Percentiles rank a stretch among this genome's conserved stretches.
These are phyloP conservation scores for Chlamydomonas sphaeroides DNA, from an alignment of 139 green algal species.

Conservation along the genomic window DNA sequence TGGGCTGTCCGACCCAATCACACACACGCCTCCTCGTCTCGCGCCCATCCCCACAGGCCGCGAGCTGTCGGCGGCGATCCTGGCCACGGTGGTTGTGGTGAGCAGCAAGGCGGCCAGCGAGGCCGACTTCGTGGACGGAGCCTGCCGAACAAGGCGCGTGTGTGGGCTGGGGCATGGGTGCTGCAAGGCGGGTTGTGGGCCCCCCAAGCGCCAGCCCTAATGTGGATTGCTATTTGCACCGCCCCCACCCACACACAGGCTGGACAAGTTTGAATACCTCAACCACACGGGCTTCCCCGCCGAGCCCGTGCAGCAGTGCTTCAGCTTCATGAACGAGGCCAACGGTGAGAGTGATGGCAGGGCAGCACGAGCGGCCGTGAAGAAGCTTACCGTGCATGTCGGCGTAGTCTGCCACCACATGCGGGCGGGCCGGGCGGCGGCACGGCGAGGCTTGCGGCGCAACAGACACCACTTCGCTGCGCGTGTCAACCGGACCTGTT, in stretches of 20 bases:
- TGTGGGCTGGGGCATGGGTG: not conserved
- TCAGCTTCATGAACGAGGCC: slow-evolving; percentile 17
- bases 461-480: not conserved
- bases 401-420: too few relatives aligned
- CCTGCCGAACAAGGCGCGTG: not conserved
- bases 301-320: not conserved
- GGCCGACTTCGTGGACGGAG: not conserved
- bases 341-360: not conserved
- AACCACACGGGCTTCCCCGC: slow-evolving; percentile 11
- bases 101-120: not conserved
- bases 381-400: too few relatives aligned
- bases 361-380: not conserved
- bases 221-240: not conserved
- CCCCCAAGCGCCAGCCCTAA: not conserved
- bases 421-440: too few relatives aligned
- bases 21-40: too few relatives aligned
- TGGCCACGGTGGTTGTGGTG: not conserved
- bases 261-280: not conserved
- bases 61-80: not conserved
- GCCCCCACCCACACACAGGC: not conserved
- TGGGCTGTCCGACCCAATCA: too few relatives aligned
- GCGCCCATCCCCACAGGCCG: too few relatives aligned
- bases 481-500: not conserved
- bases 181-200: not conserved
- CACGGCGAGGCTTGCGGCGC: too few relatives aligned